Evolutionary conservation across 257 asterid genomes (phyloP), one percentile per base, ranked within the genome.

Genomic region (Haberlea rhodopensis): DNA sequence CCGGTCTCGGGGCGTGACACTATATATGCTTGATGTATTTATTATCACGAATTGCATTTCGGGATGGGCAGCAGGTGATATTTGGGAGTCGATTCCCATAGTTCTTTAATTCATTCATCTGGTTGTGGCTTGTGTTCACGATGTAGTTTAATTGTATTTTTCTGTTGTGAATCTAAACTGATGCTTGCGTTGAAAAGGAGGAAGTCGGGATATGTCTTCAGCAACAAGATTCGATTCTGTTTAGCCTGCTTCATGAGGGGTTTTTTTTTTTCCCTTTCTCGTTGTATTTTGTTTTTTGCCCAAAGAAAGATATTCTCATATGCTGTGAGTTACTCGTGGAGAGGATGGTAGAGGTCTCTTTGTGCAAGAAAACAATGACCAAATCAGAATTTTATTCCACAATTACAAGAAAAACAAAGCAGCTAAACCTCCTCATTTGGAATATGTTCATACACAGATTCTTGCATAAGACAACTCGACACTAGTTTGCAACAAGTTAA

Each of bases 1-100:
- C n/a, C n/a, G n/a, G n/a, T n/a, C n/a, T n/a, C n/a, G n/a, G n/a
- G n/a, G n/a, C n/a, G n/a, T n/a, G n/a, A n/a, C n/a, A n/a, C n/a
- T n/a, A 34, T 32, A 23, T 65, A 34, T 72, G 63, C 53, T 59
- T 64, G 75, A 53, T 77, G 82, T 60, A 73, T 71, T 72, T 68
- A 20, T 63, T 60, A 32, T 63, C 32, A 53, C 59, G 71, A 65
- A 75, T 53, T 67, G 57, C 72, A 77, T 71, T 65, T 68, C 56
- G 49, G 46, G 60, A 55, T 26, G 64, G 71, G 46, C 69, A 55
- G 68, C 49, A 15, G 63, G 69, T 8, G 51, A 60, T 65, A 34
- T 65, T 60, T 71, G 59, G 57, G 57, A 53, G 60, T 63, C 37
- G 23, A 5, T 59, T 59, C 48, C n/a, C 45, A 52, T 2, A 15